Evolutionary conservation across 140 eudicot species (phyloP).

Genomic region (Senecio squalidus): DNA sequence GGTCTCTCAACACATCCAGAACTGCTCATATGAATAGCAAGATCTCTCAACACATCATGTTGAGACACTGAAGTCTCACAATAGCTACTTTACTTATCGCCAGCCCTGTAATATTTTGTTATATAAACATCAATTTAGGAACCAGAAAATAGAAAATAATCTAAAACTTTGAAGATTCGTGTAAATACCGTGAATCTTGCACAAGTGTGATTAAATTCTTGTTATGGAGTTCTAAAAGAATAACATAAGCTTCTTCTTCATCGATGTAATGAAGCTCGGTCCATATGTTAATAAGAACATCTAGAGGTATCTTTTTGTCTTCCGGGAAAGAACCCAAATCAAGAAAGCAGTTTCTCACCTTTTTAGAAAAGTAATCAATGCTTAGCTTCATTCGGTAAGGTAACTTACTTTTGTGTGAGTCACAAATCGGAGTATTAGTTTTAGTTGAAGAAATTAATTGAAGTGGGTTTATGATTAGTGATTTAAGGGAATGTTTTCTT

Average conservation of each 20-base stretch:
- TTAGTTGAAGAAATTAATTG: no score
- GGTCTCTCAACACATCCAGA: constrained; percentile 24
- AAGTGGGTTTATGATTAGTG: no score
- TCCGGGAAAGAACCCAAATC: constrained; percentile 86
- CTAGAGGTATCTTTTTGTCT: constrained; percentile 80
- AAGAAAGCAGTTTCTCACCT: constrained; percentile 72
- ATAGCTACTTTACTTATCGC: constrained; percentile 67
- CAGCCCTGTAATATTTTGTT: constrained; percentile 43
- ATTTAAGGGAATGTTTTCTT: no score
- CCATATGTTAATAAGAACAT: constrained; percentile 81
- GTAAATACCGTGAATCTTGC: constrained; percentile 61
- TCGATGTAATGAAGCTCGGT: constrained; percentile 77
- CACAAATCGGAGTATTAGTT: constrained; percentile 70
- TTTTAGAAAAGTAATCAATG: constrained; percentile 48
- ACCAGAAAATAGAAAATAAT: neutral
- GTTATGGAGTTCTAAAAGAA: constrained; percentile 70
- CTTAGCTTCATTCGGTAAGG: constrained; percentile 77
- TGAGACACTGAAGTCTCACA: constrained; percentile 70
- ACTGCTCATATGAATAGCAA: constrained; percentile 70
- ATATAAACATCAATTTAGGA: neutral
- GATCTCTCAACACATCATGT: constrained; percentile 88
- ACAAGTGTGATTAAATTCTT: constrained; percentile 74
- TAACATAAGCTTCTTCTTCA: constrained; percentile 73
- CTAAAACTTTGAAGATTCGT: neutral
- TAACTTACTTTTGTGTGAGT: constrained; percentile 65